Base-by-base conservation (phyloP, 139 green algal species). In the Mychonastes homosphaera region DNA sequence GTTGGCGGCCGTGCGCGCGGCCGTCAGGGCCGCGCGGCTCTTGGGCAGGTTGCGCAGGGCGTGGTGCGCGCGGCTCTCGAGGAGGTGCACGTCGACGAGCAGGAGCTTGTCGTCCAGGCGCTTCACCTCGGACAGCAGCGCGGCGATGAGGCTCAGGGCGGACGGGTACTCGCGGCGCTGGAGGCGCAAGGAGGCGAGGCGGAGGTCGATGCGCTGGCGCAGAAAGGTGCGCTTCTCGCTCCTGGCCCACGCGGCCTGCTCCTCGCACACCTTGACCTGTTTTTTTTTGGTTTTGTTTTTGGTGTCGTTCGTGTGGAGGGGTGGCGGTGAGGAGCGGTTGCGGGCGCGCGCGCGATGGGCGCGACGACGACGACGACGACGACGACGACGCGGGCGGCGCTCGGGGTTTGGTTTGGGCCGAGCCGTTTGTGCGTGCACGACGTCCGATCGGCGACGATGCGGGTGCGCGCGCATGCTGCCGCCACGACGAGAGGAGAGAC, bases 71-170 rank as follows among this genome's bases (percentile, higher is more conserved):
- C 80, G 74, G 55, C 73, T 89, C 79, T 99, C 92, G 56, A 99
- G 69, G 60, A 99, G 70, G 75, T 98, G 87, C 36, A 99, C 92
- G 58, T 99, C 92, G 54, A 97, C 88, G 62, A 99, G 81, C 65
- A 97, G 82, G 55, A 97, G 79, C 83, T 98, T 98, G 73, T 98
- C 92, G 62, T 98, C 92, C 56, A 98, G 77, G 55, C 85, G 81
- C 78, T 96, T 95, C 23, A 98, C 92, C 73, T 98, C 91, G 9
- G 75, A 82, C 28, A 96, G 63, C 51, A 98, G 77, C 76, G 70
- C 76, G 28, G 71, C 54, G 28, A 97, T 88, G 8, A 96, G 74
- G 10, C 71, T 51, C 34, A 96, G 73, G 0, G 89, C 77, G 2
- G 76, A 66, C 2, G 74, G 45, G 63, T 84, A 98, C n/a, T 95